phyloP scores from a whole-genome alignment of 192 early-diverging fungal genomes.

The Linnemannia elongata region DNA sequence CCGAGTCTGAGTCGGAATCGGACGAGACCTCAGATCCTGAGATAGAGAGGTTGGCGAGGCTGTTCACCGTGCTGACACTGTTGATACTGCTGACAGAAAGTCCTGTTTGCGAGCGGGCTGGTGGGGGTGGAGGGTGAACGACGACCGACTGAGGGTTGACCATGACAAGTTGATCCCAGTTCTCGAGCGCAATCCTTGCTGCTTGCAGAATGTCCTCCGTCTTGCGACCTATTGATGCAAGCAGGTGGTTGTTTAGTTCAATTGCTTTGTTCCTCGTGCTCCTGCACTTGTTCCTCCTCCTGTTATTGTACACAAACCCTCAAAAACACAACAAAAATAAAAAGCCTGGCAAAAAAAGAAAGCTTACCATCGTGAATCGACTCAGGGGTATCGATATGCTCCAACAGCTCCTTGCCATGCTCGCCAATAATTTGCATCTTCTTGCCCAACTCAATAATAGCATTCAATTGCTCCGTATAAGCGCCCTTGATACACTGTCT shows the following conservation, averaged over 20 bases:
- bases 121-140: conserved; percentile 43
- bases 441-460: conserved; percentile 49
- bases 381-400: conserved; percentile 46
- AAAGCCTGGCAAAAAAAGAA: background rate
- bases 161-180: conserved; percentile 50
- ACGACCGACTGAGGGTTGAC: conserved; percentile 35
- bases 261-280: background rate
- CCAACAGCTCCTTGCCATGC: conserved; percentile 45
- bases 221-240: conserved; percentile 30
- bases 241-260: background rate
- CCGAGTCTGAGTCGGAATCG: conserved; percentile 5
- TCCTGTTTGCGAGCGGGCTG: conserved; percentile 12
- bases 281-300: background rate
- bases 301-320: background rate
- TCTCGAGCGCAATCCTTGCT: conserved; percentile 43
- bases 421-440: conserved; percentile 59
- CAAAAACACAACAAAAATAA: background rate
- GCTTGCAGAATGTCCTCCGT: conserved; percentile 53
- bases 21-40: conserved; percentile 8
- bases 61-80: conserved; percentile 3
- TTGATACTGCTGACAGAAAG: conserved; percentile 9
- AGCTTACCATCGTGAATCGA: conserved; percentile 34
- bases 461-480: conserved; percentile 48
- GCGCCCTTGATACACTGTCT: conserved; percentile 45
- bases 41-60: conserved; percentile 18